phyloP scores from a whole-genome alignment of 352 stramenopile genomes.

The Phytophthora hybrid region DNA sequence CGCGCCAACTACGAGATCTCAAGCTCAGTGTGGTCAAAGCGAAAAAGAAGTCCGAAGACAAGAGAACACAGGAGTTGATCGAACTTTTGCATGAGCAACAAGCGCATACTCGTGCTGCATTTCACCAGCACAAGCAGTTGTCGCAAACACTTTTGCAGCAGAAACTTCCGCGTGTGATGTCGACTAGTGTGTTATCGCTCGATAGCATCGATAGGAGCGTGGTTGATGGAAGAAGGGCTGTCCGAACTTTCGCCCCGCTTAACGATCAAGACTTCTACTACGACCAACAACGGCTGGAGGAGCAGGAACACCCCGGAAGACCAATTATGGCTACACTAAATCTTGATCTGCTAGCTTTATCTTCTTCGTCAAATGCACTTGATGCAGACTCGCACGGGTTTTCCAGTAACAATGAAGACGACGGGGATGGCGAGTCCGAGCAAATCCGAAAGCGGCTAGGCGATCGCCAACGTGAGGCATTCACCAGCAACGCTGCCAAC shows the following conservation, averaged over 20 bases:
- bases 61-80: slow-evolving; percentile 38
- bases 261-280: background rate
- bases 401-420: background rate
- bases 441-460: slow-evolving; percentile 22
- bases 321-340: slow-evolving; percentile 20
- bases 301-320: background rate
- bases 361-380: background rate
- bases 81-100: slow-evolving; percentile 42
- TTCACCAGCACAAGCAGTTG: slow-evolving; percentile 30
- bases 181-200: slow-evolving; percentile 26
- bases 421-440: slow-evolving; percentile 14
- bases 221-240: background rate
- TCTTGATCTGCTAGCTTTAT: slow-evolving; percentile 16
- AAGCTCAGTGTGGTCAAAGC: slow-evolving; percentile 30
- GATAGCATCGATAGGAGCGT: slow-evolving; percentile 3
- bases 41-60: slow-evolving; percentile 32
- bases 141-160: slow-evolving; percentile 9
- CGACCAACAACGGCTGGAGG: slow-evolving; percentile 7
- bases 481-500: slow-evolving; percentile 26
- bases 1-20: slow-evolving; percentile 32
- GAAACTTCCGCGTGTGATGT: slow-evolving; percentile 14
- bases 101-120: slow-evolving; percentile 25
- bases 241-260: background rate
- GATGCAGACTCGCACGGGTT: background rate
- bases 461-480: slow-evolving; percentile 33